phyloP scores from a whole-genome alignment of 192 early-diverging fungal species.

The Chytriomyces sp. region DNA sequence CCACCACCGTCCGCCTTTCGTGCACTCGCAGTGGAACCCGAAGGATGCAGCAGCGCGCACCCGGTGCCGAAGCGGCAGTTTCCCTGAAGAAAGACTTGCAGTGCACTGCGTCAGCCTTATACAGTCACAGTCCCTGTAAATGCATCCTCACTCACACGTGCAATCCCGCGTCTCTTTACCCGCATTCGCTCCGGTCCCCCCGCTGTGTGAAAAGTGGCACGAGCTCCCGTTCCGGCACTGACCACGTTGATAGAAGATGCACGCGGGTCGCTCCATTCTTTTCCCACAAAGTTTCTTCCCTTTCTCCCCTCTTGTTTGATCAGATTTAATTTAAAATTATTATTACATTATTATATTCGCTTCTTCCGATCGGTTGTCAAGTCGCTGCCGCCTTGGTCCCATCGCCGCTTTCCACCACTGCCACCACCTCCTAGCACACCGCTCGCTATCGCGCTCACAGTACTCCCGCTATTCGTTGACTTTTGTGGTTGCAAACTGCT shows the following conservation, averaged over 20 bases:
- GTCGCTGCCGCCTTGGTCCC: not conserved
- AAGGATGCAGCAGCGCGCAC: conserved; percentile 23
- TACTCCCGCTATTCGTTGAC: not conserved
- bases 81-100: conserved; percentile 20
- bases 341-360: no score
- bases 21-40: not conserved
- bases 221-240: conserved; percentile 14
- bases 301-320: not conserved
- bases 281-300: not conserved
- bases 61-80: conserved; percentile 26
- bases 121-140: not conserved
- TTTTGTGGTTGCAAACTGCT: not conserved
- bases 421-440: no score
- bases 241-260: conserved; percentile 16
- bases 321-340: no score
- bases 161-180: not conserved
- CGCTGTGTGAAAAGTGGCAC: conserved; percentile 7
- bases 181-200: no score
- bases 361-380: no score
- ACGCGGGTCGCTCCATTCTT: not conserved
- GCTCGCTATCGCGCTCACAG: not conserved
- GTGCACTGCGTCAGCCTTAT: conserved; percentile 2
- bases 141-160: conserved; percentile 9
- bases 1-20: not conserved
- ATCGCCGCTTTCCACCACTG: no score